Evolutionary conservation across 441 rosid genomes (phyloP), one percentile per base, ranked within the genome.

Genomic region (Omphalea diandra): DNA sequence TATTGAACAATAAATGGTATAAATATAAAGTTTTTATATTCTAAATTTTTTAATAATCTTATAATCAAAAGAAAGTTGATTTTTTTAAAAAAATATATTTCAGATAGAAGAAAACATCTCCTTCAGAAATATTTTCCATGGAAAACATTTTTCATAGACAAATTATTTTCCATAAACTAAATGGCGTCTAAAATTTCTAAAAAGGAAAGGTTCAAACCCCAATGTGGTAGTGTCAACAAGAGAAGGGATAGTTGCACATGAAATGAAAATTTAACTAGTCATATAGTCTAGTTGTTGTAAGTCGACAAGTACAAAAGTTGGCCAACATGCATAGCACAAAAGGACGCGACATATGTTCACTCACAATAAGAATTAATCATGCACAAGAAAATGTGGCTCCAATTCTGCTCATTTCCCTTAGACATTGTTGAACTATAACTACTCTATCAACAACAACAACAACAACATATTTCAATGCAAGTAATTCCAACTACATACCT

Each of bases 401-500:
- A 59, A 40, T 20, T 59, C 55, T 49, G 24, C 36, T 38, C 35
- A 59, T 59, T 59, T 18, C 40, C 29, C 44, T 12, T 15, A 26
- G 38, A 5, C 12, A 36, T 5, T 43, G 12, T 6, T 47, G 22
- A 41, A 31, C 18, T 32, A 50, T 20, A 65, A 22, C 2, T 5
- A 35, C 33, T 66, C n/a, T n/a, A n/a, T n/a, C n/a, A n/a, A 65
- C 6, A 69, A 10, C 7, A 22, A 49, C 44, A 59, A 40, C 18
- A 44, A 38, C 29, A 59, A 36, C n/a, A 50, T 36, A 62, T 54
- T 74, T 36, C 52, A 35, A 17, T 10, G 63, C n/a, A 61, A 15
- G 33, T 43, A 9, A 47, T 53, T 63, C 35, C 47, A 49, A 62
- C 71, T 33, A 73, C 56, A 31, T 87, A 92, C 99, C 96, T 94